Base-by-base conservation (phyloP, 2,329 filamentous ascomycete species). In the Geosmithia morbida region DNA sequence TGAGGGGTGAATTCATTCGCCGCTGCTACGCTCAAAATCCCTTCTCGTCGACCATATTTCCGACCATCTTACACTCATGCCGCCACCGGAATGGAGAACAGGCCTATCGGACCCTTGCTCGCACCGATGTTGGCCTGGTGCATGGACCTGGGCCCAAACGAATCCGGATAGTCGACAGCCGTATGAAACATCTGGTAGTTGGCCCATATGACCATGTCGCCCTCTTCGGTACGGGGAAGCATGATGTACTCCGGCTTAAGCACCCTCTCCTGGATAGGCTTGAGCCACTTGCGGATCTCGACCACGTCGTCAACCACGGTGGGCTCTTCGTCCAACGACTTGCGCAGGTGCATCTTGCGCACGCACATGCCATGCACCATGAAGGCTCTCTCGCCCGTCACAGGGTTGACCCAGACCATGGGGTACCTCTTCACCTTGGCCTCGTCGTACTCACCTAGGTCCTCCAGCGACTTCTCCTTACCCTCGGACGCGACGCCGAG, bases 371-470 rank as follows among this genome's bases (percentile, higher is more conserved):
- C 62, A 48, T 70, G 67, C 22, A 70, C 66, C 55, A 65, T 62
- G 52, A 70, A 65, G 6, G 66, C 64, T 45, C 63, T 65, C 48
- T 68, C 63, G 7, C 62, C 62, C 0, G 64, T 63, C 8, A 59
- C 56, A 0, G 68, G 67, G 48, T 69, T 71, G 10, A 66, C 57
- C 67, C 67, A 70, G 1, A 69, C 67, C 61, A 70, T 66, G 1
- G 68, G 67, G 52, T 70, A 69, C 48, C 54, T 56, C 53, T 69
- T 67, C 42, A 68, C 50, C 20, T 58, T 55, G 2, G 53, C 55
- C 17, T 55, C 55, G 37, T 67, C 60, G 48, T 61, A 66, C 14
- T 57, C 57, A 1, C 57, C 58, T 13, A 68, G 56, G 17, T 67
- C 61, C 42, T 64, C 62, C 4, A 66, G 51, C 1, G 50, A 54